These are phyloP conservation scores for Skeletonema menzelii DNA, from an alignment of 108 stramenopile species.

Conservation along the genomic window DNA sequence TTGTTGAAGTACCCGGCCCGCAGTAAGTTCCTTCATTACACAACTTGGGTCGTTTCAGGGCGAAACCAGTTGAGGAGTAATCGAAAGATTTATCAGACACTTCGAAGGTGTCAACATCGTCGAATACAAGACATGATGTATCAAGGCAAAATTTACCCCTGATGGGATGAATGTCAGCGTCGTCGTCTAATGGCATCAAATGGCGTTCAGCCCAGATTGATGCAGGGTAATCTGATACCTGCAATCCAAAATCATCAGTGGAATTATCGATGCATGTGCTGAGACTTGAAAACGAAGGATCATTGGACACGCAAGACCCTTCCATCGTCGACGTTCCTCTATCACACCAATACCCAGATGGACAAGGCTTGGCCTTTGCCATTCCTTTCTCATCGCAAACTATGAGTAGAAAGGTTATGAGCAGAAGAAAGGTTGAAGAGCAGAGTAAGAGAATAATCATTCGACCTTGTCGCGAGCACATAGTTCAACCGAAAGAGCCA, in stretches of 20 bases:
- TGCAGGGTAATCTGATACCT: conserved; percentile 38
- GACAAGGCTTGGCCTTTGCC: conserved; percentile 53
- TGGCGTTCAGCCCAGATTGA: conserved; percentile 45
- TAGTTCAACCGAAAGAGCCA: background rate
- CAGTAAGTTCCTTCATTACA: conserved; percentile 80
- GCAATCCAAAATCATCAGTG: conserved; percentile 57
- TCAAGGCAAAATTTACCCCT: conserved; percentile 47
- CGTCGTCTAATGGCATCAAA: conserved; percentile 42
- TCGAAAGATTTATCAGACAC: conserved; percentile 65
- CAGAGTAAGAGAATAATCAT: background rate
- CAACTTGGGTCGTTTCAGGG: conserved; percentile 56
- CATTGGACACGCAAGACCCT: conserved; percentile 28
- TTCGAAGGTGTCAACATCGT: conserved; percentile 57
- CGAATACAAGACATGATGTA: conserved; percentile 54
- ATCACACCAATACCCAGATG: conserved; percentile 66
- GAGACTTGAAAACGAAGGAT: conserved; percentile 11
- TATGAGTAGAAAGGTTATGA: no score
- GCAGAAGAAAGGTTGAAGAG: background rate
- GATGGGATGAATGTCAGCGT: conserved; percentile 55
- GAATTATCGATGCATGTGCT: conserved; percentile 77
- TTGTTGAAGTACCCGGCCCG: conserved; percentile 50
- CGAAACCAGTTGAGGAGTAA: conserved; percentile 51
- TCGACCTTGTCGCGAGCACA: background rate
- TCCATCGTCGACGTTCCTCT: conserved; percentile 48
- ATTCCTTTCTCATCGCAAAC: conserved; percentile 73